Evolutionary conservation across 179 eudicot genomes (phyloP), one percentile per base, ranked within the genome.

Genomic region (Silene noctiflora): DNA sequence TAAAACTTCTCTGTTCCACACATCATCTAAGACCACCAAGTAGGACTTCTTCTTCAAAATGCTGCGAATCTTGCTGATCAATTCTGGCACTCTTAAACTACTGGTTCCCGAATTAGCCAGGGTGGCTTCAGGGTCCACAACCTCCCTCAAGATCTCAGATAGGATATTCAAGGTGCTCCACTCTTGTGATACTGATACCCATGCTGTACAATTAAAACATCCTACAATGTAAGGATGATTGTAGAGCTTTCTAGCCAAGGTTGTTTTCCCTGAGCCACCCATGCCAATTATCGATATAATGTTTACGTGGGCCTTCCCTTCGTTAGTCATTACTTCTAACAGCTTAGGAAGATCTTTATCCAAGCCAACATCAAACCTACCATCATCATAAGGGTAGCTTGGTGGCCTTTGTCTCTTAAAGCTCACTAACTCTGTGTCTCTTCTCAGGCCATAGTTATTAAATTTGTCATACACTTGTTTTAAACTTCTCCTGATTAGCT

Each of bases 211-310:
- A 56, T 87, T 76, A 62, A 86, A 89, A 17, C 72, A 27, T n/a
- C 60, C 51, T 71, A 74, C 76, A 7, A 79, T 60, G 20, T 19
- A 58, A 10, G 75, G 81, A 35, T 83, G 81, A 53, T 82, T 82
- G 81, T 78, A 89, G 20, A 86, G 82, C 74, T 81, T 86, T 67
- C 82, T 76, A 13, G 85, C 87, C 12, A 85, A 22, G 35, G 86
- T 88, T 13, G 91, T 88, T 75, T 86, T 88, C 0, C 91, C 89
- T 3, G 81, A 79, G 20, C 91, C 89, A 16, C 89, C 91, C 91
- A 88, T 88, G 7, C 89, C 91, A 5, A 85, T 83, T 59, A 88
- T 79, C 0, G 89, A 82, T 22, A 85, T 69, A 39, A 85, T 51
- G 4, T 24, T 14, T 13, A 59, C 39, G 21, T 68, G 71, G 60